phyloP scores from a whole-genome alignment of 2,329 filamentous ascomycete species.

The Microsporum audouinii region DNA sequence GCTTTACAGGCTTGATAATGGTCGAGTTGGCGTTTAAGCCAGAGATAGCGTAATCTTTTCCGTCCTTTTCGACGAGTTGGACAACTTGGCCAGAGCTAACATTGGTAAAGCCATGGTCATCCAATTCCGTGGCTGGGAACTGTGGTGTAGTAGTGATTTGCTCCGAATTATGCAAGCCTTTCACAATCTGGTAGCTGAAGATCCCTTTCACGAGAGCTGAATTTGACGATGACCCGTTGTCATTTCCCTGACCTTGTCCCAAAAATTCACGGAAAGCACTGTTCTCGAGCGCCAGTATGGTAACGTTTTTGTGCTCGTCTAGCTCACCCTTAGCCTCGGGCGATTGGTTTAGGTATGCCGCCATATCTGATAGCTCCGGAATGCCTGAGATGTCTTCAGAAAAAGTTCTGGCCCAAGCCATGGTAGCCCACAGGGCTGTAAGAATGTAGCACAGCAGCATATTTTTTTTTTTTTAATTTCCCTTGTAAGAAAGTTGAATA shows the following conservation, averaged over 20 bases:
- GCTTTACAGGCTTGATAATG: constrained; percentile 39
- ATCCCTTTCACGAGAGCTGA: constrained; percentile 32
- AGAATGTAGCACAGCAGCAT: background rate
- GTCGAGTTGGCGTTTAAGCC: constrained; percentile 41
- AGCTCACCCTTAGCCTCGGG: constrained; percentile 20
- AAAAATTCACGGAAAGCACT: constrained; percentile 32
- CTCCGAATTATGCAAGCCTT: constrained; percentile 37
- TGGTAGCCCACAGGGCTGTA: constrained; percentile 9
- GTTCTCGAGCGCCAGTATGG: constrained; percentile 47
- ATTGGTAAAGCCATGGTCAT: constrained; percentile 43
- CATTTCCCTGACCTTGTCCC: background rate
- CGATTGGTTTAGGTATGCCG: constrained; percentile 9
- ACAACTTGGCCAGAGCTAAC: constrained; percentile 51
- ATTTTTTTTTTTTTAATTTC: background rate
- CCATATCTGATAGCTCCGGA: constrained; percentile 13
- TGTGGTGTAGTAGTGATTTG: constrained; percentile 25
- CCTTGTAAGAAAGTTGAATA: background rate
- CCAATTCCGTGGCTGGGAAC: constrained; percentile 41
- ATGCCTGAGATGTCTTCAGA: constrained; percentile 12
- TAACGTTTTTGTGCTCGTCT: constrained; percentile 39
- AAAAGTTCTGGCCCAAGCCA: constrained; percentile 11
- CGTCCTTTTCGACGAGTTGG: constrained; percentile 33
- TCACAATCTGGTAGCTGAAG: constrained; percentile 48
- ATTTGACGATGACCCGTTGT: constrained; percentile 5
- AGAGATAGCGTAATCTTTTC: constrained; percentile 38